These are phyloP conservation scores for Umbelopsis sp. DNA, from an alignment of 192 early-diverging fungal species.

Conservation along the genomic window DNA sequence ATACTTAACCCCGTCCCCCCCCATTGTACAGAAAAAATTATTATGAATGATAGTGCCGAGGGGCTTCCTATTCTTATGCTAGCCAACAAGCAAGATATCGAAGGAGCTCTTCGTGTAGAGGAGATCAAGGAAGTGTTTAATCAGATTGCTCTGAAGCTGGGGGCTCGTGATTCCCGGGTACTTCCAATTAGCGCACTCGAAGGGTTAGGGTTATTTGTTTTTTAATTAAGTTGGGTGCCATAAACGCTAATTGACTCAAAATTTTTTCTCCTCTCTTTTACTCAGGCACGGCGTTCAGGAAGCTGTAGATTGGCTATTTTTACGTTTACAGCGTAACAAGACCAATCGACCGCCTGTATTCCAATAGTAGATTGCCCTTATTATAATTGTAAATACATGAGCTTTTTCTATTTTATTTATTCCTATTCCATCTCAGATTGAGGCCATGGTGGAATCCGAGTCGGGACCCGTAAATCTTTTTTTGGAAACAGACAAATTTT, in stretches of 20 bases:
- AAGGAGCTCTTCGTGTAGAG: slow-evolving; percentile 69
- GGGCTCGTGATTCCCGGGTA: slow-evolving; percentile 85
- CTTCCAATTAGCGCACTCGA: slow-evolving; percentile 78
- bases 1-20: neutral
- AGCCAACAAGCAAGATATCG: slow-evolving; percentile 91
- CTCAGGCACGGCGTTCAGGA: slow-evolving; percentile 78
- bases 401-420: neutral
- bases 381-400: neutral
- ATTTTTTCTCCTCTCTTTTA: slow-evolving; percentile 1
- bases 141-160: slow-evolving; percentile 79
- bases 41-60: slow-evolving; percentile 71
- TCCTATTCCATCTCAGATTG: no score
- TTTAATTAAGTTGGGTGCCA: neutral
- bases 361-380: slow-evolving; percentile 32
- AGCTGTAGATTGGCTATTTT: slow-evolving; percentile 90
- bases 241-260: neutral
- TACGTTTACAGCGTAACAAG: slow-evolving; percentile 82
- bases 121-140: slow-evolving; percentile 93
- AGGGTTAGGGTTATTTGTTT: slow-evolving; percentile 58
- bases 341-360: slow-evolving; percentile 77
- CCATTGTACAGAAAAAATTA: slow-evolving; percentile 77
- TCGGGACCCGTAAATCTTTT: slow-evolving; percentile 14
- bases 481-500: slow-evolving; percentile 11
- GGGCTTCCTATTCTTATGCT: slow-evolving; percentile 91
- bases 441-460: neutral